A percentile compares a stretch with the other conserved stretches of the same genome.
These are phyloP conservation scores for Penicillium turbatum DNA, from an alignment of 495 filamentous ascomycete genomes.

Conservation along the genomic window DNA sequence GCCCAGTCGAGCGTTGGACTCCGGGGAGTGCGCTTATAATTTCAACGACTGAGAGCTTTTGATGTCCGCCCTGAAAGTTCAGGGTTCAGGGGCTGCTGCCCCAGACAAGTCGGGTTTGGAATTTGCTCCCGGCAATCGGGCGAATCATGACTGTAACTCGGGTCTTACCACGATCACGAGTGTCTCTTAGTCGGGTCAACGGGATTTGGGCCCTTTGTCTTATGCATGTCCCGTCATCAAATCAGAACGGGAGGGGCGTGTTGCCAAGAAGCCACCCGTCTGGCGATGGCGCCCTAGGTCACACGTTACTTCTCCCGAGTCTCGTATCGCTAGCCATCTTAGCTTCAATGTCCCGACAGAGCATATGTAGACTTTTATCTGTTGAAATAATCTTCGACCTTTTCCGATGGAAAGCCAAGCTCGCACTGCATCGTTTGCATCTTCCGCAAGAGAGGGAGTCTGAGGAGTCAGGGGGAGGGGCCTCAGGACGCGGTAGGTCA, in stretches of 20 bases:
- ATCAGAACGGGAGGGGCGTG: not conserved
- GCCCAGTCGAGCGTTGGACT: not conserved
- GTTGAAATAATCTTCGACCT: conserved; percentile 1
- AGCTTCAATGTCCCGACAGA: not conserved
- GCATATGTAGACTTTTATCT: not conserved
- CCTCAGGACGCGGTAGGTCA: not conserved
- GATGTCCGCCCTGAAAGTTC: too few species aligned
- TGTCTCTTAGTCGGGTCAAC: not conserved
- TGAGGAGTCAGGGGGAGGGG: not conserved
- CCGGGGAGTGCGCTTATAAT: too few species aligned
- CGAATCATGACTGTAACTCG: not conserved
- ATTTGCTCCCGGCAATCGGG: not conserved
- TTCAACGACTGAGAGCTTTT: too few species aligned
- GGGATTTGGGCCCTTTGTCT: not conserved
- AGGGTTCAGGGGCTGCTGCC: not conserved
- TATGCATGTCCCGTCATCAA: not conserved
- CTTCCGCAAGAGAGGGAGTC: not conserved
- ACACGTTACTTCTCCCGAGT: not conserved
- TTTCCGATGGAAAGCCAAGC: not conserved
- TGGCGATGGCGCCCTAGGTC: not conserved
- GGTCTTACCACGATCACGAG: not conserved
- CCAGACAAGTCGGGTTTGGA: not conserved
- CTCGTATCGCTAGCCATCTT: not conserved
- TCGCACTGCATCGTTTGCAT: too few species aligned
- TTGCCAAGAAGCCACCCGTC: conserved; percentile 4